Base-by-base conservation (phyloP, 352 stramenopile species). In the Phytophthora pluvialis region DNA sequence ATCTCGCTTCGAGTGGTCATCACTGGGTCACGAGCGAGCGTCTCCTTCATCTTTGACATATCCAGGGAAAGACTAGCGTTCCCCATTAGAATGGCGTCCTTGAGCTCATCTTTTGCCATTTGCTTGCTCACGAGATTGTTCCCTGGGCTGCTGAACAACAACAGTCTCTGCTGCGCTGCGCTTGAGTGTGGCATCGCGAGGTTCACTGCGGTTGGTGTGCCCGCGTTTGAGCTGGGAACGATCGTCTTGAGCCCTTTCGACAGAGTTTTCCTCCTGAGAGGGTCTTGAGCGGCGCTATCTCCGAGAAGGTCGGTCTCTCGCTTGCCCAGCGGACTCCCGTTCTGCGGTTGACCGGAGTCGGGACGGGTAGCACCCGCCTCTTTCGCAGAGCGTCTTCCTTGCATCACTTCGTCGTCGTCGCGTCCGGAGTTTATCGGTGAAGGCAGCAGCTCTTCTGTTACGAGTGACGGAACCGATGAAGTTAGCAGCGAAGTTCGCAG, bases 41-140 rank as follows among this genome's bases (percentile, higher is more conserved):
- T 64, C 32, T 74, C 66, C 53, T 62, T 72, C 52, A 57, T 64
- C 42, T 64, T 54, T 1, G 66, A 70, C 6, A 78, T 63, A 49
- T 91, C 82, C 8, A 86, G 42, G 2, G 68, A 70, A 12, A 80
- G 67, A 11, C 42, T 68, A 0, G 61, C 29, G 13, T 60, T 77
- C 1, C 54, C 65, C 15, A 72, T 54, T 2, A 73, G 39, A 0
- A 75, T 21, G 0, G 64, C 15, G 13, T 83, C 83, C 4, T 80
- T 75, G 9, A 75, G 5, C n/a, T 80, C 69, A 3, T 81, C 77
- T 44, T 87, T 88, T 7, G 51, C 36, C 38, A 42, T 58, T 25
- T 72, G 31, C 32, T 71, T 70, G 40, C 4, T 54, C 32, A 70
- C 55, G 21, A 75, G 35, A 35, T 67, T 77, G 45, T 63, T 66